Base-by-base conservation (phyloP, 2,329 filamentous ascomycete genomes). In the Coniochaeta sp. region DNA sequence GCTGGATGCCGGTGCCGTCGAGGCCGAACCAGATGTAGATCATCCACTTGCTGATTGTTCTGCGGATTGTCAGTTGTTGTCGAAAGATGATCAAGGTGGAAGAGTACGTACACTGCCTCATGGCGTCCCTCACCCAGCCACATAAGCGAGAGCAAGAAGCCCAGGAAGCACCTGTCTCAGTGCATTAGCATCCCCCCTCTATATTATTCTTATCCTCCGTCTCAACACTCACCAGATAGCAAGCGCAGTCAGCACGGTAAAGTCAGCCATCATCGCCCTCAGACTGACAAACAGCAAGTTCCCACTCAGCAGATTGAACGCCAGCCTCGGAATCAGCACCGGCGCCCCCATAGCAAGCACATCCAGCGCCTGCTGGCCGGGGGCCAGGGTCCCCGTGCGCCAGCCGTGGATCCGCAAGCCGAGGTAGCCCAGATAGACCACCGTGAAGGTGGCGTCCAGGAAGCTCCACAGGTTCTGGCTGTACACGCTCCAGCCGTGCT, bases 21-120 rank as follows among this genome's bases (percentile, higher is more conserved):
- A 96, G 82, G 1, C 91, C 91, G 69, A 96, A 95, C 91, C 91
- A 96, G 64, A 96, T 93, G 82, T 89, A 95, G 1, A 95, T 82
- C 90, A 96, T 93, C 91, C 91, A 96, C 73, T 93, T 92, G 52
- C 86, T 86, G 63, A 95, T 92, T 1, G 87, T 90, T 5, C 79
- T 82, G 55, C 7, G n/a, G n/a, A n/a, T 24, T 14, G 1, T n/a
- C 3, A 31, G 19, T 22, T 28, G 16, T 26, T 26, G 44, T 50
- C 44, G 17, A n/a, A n/a, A n/a, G 7, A 8, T 22, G 17, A 9
- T 26, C 14, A 24, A n/a, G 26, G 43, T 22, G 22, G 16, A 28
- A 14, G 9, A 34, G 24, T 2, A 72, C 78, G 65, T 72, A 82
- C 73, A 89, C 75, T 5, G 87, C 73, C 58, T 81, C 76, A 59